These are phyloP conservation scores for Andrographis paniculata DNA, from an alignment of 305 asterid species.

Conservation along the genomic window DNA sequence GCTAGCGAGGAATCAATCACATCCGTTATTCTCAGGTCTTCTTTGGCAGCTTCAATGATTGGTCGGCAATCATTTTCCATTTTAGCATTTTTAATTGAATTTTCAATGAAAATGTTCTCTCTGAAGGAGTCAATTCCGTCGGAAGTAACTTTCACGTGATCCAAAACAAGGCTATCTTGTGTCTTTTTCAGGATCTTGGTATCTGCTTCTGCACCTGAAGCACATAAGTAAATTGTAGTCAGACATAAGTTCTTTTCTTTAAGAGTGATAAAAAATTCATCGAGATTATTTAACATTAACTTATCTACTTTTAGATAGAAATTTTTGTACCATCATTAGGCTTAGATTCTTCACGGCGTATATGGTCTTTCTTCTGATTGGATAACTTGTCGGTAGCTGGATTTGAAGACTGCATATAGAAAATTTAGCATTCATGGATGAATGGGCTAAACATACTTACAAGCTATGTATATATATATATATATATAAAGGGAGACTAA, in stretches of 20 bases:
- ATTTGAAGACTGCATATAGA: conserved; percentile 27
- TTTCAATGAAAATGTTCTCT: too few relatives aligned
- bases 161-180: conserved; percentile 13
- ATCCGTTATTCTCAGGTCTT: conserved; percentile 7
- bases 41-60: too few relatives aligned
- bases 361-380: conserved; percentile 16
- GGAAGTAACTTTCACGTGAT: conserved; percentile 3
- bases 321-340: conserved; percentile 26
- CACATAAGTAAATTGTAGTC: conserved; percentile 13
- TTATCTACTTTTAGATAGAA: conserved; percentile 1
- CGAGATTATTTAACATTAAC: conserved; percentile 2
- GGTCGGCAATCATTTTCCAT: too few relatives aligned
- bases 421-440: conserved; percentile 1
- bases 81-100: too few relatives aligned
- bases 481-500: too few relatives aligned
- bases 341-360: conserved; percentile 20
- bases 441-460: background rate
- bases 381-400: conserved; percentile 26
- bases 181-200: conserved; percentile 19
- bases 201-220: conserved; percentile 29
- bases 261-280: background rate
- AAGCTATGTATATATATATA: too few relatives aligned
- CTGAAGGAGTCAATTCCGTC: background rate
- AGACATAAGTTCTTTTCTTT: conserved; percentile 11
- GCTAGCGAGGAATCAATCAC: conserved; percentile 14